A percentile compares a stretch with the other conserved stretches of the same genome.
phyloP scores from a whole-genome alignment of 108 stramenopile genomes.

The Skeletonema potamos region DNA sequence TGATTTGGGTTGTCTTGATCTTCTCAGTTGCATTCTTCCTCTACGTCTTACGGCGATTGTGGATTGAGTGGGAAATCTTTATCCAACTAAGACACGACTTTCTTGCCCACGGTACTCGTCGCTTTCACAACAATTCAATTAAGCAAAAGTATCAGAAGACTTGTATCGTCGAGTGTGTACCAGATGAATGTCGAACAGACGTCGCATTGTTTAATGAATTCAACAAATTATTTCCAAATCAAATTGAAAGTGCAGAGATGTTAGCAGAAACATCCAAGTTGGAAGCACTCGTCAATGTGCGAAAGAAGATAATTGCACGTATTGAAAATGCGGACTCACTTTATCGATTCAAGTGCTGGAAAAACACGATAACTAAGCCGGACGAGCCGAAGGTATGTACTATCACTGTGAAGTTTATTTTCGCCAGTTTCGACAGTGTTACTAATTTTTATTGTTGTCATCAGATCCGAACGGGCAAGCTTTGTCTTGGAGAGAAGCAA shows the following conservation, averaged over 20 bases:
- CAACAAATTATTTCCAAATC: slow-evolving; percentile 60
- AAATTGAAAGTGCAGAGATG: slow-evolving; percentile 55
- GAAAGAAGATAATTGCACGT: slow-evolving; percentile 34
- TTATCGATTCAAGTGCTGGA: slow-evolving; percentile 31
- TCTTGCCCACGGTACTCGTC: slow-evolving; percentile 53
- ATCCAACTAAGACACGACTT: slow-evolving; percentile 56
- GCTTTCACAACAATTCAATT: slow-evolving; percentile 37
- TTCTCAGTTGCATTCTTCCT: slow-evolving; percentile 45
- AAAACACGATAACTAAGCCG: slow-evolving; percentile 4
- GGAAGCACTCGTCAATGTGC: slow-evolving; percentile 24
- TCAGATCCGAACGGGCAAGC: slow-evolving; percentile 11
- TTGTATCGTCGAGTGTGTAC: slow-evolving; percentile 62
- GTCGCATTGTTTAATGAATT: slow-evolving; percentile 50
- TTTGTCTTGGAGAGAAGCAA: slow-evolving; percentile 23
- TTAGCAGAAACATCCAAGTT: slow-evolving; percentile 49
- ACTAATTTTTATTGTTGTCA: not conserved
- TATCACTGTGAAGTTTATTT: not conserved
- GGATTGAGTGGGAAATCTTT: slow-evolving; percentile 72
- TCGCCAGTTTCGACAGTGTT: not conserved
- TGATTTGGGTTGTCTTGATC: slow-evolving; percentile 39
- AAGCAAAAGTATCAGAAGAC: slow-evolving; percentile 55
- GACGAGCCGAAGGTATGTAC: slow-evolving; percentile 23
- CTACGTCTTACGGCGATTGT: slow-evolving; percentile 54
- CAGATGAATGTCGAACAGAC: slow-evolving; percentile 48
- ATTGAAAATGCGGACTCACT: slow-evolving; percentile 48